Conservation (phyloP, 2,329 filamentous ascomycete species). For the Beauveria rudraprayagi region DNA sequence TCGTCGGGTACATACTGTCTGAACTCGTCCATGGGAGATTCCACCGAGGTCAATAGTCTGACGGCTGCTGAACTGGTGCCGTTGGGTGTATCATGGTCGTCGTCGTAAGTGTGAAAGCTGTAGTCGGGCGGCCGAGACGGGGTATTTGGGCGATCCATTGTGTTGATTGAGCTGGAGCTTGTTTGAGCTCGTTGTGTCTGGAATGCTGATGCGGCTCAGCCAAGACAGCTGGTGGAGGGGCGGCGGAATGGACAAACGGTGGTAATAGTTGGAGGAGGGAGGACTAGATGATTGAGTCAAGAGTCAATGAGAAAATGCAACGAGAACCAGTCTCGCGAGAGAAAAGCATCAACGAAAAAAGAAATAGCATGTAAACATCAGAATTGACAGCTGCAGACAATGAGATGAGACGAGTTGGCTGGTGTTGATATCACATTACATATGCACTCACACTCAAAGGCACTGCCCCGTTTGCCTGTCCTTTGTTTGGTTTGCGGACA, state of each 20-base stretch:
- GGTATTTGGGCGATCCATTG: constrained; percentile 44
- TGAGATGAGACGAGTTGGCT: background rate
- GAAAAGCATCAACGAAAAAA: background rate
- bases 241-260: background rate
- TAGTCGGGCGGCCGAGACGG: constrained; percentile 51
- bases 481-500: constrained; percentile 4
- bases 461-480: background rate
- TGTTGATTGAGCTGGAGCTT: constrained; percentile 11
- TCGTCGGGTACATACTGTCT: constrained; percentile 45
- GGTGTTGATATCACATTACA: background rate
- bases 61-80: constrained; percentile 45
- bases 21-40: constrained; percentile 40
- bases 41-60: constrained; percentile 54
- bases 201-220: constrained; percentile 19
- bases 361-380: background rate
- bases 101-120: constrained; percentile 47
- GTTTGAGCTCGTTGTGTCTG: constrained; percentile 13
- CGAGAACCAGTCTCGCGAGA: constrained; percentile 6
- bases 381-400: background rate
- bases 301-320: background rate
- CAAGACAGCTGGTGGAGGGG: constrained; percentile 10
- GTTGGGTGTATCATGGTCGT: constrained; percentile 41
- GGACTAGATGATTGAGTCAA: background rate
- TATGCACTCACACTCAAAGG: background rate
- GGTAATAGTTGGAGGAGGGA: background rate